Evolutionary conservation across 805 yeast species (phyloP).

Genomic region (Lachancea cidri): DNA sequence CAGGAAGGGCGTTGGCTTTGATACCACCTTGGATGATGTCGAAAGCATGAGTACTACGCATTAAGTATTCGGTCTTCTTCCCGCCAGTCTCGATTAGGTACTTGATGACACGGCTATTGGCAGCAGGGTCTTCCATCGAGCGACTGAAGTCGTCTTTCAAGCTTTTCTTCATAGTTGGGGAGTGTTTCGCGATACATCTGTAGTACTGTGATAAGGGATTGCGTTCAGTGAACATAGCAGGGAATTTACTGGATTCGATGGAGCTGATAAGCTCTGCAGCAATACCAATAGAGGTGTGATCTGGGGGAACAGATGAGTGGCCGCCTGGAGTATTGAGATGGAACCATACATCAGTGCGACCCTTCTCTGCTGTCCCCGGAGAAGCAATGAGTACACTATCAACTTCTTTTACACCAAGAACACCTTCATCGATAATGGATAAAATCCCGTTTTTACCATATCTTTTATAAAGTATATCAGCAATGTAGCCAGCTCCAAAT

Average conservation of each 20-base stretch:
- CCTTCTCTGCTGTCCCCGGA: slow-evolving; percentile 54
- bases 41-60: slow-evolving; percentile 48
- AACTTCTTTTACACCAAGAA: slow-evolving; percentile 32
- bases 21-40: slow-evolving; percentile 61
- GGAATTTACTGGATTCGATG: slow-evolving; percentile 49
- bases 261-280: slow-evolving; percentile 48
- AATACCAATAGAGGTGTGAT: slow-evolving; percentile 71
- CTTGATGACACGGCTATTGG: slow-evolving; percentile 13
- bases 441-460: slow-evolving; percentile 57
- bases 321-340: slow-evolving; percentile 45
- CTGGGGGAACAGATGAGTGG: slow-evolving; percentile 55
- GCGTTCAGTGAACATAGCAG: slow-evolving; percentile 38
- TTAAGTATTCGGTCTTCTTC: slow-evolving; percentile 30
- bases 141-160: slow-evolving; percentile 12
- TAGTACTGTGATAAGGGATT: slow-evolving; percentile 56
- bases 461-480: slow-evolving; percentile 40
- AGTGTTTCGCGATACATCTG: slow-evolving; percentile 55
- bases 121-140: slow-evolving; percentile 13
- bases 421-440: slow-evolving; percentile 64
- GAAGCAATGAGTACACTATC: slow-evolving; percentile 45
- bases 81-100: slow-evolving; percentile 17
- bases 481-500: slow-evolving; percentile 53
- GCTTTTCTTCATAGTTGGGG: slow-evolving; percentile 10
- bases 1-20: slow-evolving; percentile 66
- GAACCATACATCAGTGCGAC: slow-evolving; percentile 42